Percentiles rank a stretch among this genome's conserved stretches.
Evolutionary conservation across 768 basidiomycete genomes (phyloP).

Genomic region (Harrya chromipes): DNA sequence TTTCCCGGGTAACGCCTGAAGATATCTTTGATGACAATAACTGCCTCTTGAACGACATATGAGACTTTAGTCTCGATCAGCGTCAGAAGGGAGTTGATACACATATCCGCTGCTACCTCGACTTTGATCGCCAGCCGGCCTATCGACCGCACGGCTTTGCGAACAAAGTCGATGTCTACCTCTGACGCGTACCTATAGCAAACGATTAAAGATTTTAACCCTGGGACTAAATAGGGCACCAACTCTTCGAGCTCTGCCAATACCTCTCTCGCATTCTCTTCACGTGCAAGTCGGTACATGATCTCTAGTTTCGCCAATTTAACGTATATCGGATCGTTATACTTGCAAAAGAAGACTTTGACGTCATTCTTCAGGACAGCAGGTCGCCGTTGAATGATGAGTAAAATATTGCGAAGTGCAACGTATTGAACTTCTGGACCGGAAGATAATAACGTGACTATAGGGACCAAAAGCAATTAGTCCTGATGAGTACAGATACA

Average conservation of each 20-base stretch:
- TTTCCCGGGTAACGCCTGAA: conserved; percentile 95
- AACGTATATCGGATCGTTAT: conserved; percentile 99
- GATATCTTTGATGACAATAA: conserved; percentile 97
- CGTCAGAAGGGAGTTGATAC: conserved; percentile 81
- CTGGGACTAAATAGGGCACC: conserved; percentile 18
- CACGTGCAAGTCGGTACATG: conserved; percentile 96
- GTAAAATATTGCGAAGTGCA: conserved; percentile 90
- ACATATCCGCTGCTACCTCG: conserved; percentile 79
- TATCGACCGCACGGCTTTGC: conserved; percentile 96
- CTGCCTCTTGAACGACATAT: conserved; percentile 96
- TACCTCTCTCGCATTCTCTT: conserved; percentile 91
- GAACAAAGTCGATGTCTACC: conserved; percentile 96
- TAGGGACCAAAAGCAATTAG: background rate
- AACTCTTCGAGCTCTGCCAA: conserved; percentile 94
- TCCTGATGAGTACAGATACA: background rate
- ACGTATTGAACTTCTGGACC: conserved; percentile 99
- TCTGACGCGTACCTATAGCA: conserved; percentile 88
- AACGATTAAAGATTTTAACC: background rate
- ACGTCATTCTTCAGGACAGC: conserved; percentile 94
- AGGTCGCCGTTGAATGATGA: conserved; percentile 95
- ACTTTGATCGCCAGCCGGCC: conserved; percentile 99
- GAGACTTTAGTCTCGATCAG: conserved; percentile 91
- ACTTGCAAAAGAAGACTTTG: conserved; percentile 99
- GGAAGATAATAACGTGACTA: conserved; percentile 93
- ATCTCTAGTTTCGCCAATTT: conserved; percentile 98